These are phyloP conservation scores for Solanum lycopersicoides DNA, from an alignment of 257 asterid genomes.

Conservation along the genomic window DNA sequence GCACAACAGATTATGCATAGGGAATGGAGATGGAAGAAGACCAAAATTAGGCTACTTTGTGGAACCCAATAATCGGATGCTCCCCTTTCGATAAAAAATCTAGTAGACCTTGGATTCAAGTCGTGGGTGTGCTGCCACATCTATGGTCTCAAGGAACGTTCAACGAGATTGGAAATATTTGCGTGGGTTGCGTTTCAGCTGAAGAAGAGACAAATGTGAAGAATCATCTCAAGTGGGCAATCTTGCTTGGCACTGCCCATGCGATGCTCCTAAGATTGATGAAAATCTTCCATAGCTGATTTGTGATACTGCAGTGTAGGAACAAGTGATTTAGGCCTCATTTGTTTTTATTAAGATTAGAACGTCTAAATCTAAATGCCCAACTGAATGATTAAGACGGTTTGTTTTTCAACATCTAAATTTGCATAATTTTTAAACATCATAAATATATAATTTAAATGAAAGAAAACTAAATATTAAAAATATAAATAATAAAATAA, in stretches of 20 bases:
- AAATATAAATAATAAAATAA: no score
- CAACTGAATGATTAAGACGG: no score
- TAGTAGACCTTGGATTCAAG: neutral
- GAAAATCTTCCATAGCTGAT: no score
- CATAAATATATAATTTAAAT: no score
- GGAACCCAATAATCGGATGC: neutral
- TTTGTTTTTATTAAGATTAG: no score
- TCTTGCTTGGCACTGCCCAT: neutral
- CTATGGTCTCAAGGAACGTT: neutral
- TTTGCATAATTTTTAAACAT: no score
- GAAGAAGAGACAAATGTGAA: neutral
- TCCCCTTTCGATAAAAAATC: neutral
- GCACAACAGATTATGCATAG: neutral
- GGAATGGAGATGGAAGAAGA: neutral
- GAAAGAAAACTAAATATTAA: no score
- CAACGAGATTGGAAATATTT: neutral
- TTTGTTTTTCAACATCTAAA: no score
- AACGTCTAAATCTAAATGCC: no score
- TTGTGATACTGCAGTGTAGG: no score
- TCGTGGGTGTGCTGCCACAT: neutral
- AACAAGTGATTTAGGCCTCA: no score
- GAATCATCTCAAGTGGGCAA: neutral
- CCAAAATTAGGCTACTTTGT: neutral
- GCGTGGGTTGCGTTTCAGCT: neutral
- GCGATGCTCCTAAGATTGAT: neutral